These are phyloP conservation scores for Pseudopyricularia cyperi DNA, from an alignment of 2,329 filamentous ascomycete genomes.

Conservation along the genomic window DNA sequence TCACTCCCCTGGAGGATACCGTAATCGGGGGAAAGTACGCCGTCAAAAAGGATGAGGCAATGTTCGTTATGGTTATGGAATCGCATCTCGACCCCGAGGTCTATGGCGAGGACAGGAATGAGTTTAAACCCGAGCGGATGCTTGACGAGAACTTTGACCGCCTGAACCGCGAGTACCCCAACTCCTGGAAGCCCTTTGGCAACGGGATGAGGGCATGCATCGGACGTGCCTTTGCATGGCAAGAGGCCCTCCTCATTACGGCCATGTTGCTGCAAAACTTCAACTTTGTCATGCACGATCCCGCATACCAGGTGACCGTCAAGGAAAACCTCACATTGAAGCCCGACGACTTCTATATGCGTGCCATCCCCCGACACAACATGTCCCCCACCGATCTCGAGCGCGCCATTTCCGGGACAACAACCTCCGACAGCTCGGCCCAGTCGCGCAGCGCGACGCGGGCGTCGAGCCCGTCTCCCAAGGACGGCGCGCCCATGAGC, in stretches of 20 bases:
- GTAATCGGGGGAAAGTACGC: conserved; percentile 34
- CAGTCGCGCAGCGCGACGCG: background rate
- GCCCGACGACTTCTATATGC: conserved; percentile 50
- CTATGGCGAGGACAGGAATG: conserved; percentile 41
- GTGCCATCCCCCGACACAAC: conserved; percentile 49
- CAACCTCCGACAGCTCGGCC: conserved; percentile 48
- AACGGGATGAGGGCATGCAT: conserved; percentile 39
- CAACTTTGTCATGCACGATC: conserved; percentile 48
- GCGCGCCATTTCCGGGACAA: conserved; percentile 26
- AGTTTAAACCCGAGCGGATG: conserved; percentile 50
- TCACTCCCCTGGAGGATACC: conserved; percentile 37
- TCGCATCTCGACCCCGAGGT: conserved; percentile 42
- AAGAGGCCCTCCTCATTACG: conserved; percentile 31
- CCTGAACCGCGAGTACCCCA: conserved; percentile 41
- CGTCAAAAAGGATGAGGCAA: conserved; percentile 27
- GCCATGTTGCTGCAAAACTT: conserved; percentile 57
- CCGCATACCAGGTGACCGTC: conserved; percentile 48
- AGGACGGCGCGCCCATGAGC: conserved; percentile 35
- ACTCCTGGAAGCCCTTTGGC: conserved; percentile 38
- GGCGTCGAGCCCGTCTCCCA: conserved; percentile 24
- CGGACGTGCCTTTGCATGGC: conserved; percentile 39
- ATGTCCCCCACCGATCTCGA: conserved; percentile 33
- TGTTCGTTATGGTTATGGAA: conserved; percentile 31
- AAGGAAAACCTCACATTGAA: conserved; percentile 49
- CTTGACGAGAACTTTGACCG: conserved; percentile 43